These are phyloP conservation scores for Boechera retrofracta DNA, from an alignment of 345 rosid species.

Conservation along the genomic window DNA sequence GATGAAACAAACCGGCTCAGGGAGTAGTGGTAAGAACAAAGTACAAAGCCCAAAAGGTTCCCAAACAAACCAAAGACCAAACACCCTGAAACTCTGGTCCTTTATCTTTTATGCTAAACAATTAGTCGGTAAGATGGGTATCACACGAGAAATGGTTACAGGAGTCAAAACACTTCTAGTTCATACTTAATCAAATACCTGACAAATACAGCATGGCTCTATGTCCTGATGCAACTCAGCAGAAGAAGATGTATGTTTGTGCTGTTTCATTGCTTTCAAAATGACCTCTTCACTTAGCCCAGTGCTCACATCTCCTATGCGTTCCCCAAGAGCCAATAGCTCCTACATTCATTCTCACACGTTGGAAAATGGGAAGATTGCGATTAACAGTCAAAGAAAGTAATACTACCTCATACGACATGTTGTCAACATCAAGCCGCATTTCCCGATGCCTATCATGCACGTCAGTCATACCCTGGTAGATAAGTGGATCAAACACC, in stretches of 20 bases:
- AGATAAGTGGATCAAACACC: conserved; percentile 75
- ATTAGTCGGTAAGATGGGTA: neutral
- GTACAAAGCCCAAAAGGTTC: neutral
- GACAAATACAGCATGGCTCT: conserved; percentile 93
- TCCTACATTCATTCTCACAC: conserved; percentile 57
- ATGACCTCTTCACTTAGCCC: conserved; percentile 81
- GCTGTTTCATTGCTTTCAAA: conserved; percentile 58
- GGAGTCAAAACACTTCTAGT: conserved; percentile 1
- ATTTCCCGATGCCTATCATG: conserved; percentile 90
- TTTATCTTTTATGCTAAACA: neutral
- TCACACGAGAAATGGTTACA: neutral
- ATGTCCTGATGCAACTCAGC: conserved; percentile 47
- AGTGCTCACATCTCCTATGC: conserved; percentile 85
- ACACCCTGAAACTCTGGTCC: neutral
- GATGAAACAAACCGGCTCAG: neutral
- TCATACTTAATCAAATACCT: conserved; percentile 52
- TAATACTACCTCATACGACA: conserved; percentile 85
- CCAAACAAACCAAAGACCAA: conserved; percentile 5
- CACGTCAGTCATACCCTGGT: conserved; percentile 70
- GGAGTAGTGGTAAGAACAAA: neutral
- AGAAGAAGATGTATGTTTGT: conserved; percentile 44
- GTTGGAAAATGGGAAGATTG: conserved; percentile 13
- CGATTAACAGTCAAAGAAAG: conserved; percentile 13
- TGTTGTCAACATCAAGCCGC: conserved; percentile 97
- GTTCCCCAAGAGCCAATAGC: conserved; percentile 86